Base-by-base conservation (phyloP, 1,139 yeast genomes). In the Hemisphaericaspora lyxosophila region DNA sequence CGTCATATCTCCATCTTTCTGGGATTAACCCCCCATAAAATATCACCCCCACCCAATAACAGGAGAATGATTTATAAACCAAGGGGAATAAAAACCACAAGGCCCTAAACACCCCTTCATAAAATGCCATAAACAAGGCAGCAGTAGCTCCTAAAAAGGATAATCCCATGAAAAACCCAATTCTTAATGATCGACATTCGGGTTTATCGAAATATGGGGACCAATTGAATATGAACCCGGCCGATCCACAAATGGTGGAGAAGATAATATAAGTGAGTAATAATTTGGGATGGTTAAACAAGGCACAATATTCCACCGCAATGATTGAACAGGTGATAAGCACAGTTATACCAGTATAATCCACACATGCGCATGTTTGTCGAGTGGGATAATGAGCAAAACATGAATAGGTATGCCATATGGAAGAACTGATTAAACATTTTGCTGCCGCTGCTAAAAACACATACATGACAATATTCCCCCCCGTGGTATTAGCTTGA, bases 341-440 rank as follows among this genome's bases (percentile, higher is more conserved):
- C 9, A 89, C 75, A 0, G 97, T 88, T 49, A 92, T 92, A 1
- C 98, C 98, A 7, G 96, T 85, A 59, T 92, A 92, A 64, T 92
- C 98, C 33, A 90, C 82, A 61, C 98, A 92, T 0, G 97, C 96
- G 62, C 86, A 87, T 41, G 78, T 76, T 45, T 82, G 73, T 56
- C 96, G 75, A 41, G 81, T 62, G 18, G 73, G 64, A 34, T 84
- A 63, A 40, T 75, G 75, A 14, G 94, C 81, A 48, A 89, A 85
- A 45, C 89, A 83, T 42, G 85, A 80, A 60, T 88, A 90, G 2
- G 97, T 86, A 62, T 92, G 98, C 97, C 97, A 92, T 20, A 83
- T 67, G 4, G 84, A 79, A 0, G 96, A 87, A 37, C 92, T 83
- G 4, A 78, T 46, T 41, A 92, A 67, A 58, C 97, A 92, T 47